Base-by-base conservation (phyloP, 176 grass and related monocot genomes). In the Olyra latifolia region DNA sequence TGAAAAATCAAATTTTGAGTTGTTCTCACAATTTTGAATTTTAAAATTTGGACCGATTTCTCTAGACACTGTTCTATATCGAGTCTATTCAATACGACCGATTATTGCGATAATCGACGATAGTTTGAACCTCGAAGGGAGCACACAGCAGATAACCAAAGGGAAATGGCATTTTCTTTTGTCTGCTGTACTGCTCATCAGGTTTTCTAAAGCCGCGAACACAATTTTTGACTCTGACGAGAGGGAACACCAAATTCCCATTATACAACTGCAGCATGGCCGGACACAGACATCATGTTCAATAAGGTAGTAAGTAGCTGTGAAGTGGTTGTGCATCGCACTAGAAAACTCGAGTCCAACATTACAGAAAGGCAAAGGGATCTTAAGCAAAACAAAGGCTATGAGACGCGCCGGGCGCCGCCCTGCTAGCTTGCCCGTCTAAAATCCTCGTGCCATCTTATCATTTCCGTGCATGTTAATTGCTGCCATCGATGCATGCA, bases 141-240 rank as follows among this genome's bases (percentile, higher is more conserved):
- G 32, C 32, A 35, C 32, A 35, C 32, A 35, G 32, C 32, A 35
- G 1, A 35, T 35, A 35, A 35, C 32, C 32, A 35, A 2, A 35
- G 28, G 41, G 53, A 53, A 29, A 53, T 49, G 74, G 4, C 73
- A 25, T 35, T 56, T 57, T 23, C 61, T 22, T 84, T 84, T 14
- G 62, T 25, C 20, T 39, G 6, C 69, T 40, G 20, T 27, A n/a
- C n/a, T n/a, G 35, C 29, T 22, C 3, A 27, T 79, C 25, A 17
- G 44, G 39, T 7, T 57, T 82, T 65, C 13, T 8, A 43, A 75
- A 43, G 13, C 28, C 27, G 70, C 66, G 82, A 60, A 63, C 77
- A 71, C 82, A 76, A 14, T 2, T 49, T 57, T 85, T 77, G 87
- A 89, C 77, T 47, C 5, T n/a, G 76, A 62, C 16, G 12, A 42